A percentile compares a stretch with the other conserved stretches of the same genome.
These are phyloP conservation scores for Scheffersomyces titani DNA, from an alignment of 1,139 yeast genomes.

Conservation along the genomic window DNA sequence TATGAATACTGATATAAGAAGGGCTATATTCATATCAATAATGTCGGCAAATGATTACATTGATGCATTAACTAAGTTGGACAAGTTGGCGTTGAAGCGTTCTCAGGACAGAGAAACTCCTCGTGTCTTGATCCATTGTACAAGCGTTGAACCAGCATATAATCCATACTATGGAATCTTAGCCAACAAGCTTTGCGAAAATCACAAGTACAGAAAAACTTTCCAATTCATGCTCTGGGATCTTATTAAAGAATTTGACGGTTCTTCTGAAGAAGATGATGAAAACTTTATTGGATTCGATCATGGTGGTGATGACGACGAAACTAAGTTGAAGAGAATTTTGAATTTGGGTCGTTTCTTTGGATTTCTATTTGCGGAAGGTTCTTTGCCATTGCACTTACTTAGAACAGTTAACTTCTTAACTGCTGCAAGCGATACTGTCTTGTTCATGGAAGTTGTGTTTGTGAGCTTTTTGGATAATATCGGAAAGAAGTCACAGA, in stretches of 20 bases:
- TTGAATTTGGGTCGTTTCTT: conserved; percentile 79
- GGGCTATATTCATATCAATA: conserved; percentile 89
- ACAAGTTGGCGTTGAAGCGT: conserved; percentile 74
- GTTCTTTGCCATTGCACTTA: conserved; percentile 69
- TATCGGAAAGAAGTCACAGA: conserved; percentile 65
- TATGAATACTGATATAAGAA: conserved; percentile 93
- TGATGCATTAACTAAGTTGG: conserved; percentile 82
- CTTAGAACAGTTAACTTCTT: conserved; percentile 75
- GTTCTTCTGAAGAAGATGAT: conserved; percentile 30
- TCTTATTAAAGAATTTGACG: conserved; percentile 70
- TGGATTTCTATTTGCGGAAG: conserved; percentile 74
- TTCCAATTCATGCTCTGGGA: conserved; percentile 94
- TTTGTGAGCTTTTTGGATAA: conserved; percentile 67
- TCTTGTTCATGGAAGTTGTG: conserved; percentile 71
- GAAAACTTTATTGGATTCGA: conserved; percentile 39
- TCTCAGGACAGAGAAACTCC: conserved; percentile 91
- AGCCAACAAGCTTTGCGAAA: conserved; percentile 71
- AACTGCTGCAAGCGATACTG: conserved; percentile 65
- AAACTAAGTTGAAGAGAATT: conserved; percentile 53
- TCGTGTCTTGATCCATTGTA: conserved; percentile 80
- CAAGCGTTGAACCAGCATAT: conserved; percentile 77
- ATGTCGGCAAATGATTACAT: conserved; percentile 94
- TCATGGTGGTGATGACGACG: conserved; percentile 43
- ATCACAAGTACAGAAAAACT: conserved; percentile 72
- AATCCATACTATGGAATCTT: conserved; percentile 90